These are phyloP conservation scores for Boletus semigastroideus DNA, from an alignment of 1,284 basidiomycete genomes.

Conservation along the genomic window DNA sequence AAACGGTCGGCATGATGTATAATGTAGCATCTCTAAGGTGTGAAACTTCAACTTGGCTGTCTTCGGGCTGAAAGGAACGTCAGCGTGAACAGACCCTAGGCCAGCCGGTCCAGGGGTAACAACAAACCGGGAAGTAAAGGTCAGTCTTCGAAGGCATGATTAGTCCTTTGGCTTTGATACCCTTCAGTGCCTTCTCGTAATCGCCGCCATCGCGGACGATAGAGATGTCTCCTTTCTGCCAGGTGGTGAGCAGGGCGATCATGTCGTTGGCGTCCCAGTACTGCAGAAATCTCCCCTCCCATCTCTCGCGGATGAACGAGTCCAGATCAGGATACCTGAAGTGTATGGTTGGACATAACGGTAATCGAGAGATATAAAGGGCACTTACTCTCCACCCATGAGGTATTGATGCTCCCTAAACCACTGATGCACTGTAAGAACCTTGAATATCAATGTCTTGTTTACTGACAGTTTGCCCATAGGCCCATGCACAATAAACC, in stretches of 20 bases:
- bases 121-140: constrained; percentile 36
- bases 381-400: constrained; percentile 31
- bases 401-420: constrained; percentile 36
- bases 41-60: constrained; percentile 30
- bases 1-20: constrained; percentile 32
- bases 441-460: background rate
- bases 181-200: constrained; percentile 29
- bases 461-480: constrained; percentile 36
- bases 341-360: background rate
- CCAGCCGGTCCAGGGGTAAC: too few species aligned
- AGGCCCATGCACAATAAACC: constrained; percentile 40
- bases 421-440: constrained; percentile 30
- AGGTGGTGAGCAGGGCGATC: constrained; percentile 38
- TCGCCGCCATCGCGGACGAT: constrained; percentile 30
- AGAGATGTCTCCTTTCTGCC: constrained; percentile 42
- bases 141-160: constrained; percentile 38
- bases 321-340: constrained; percentile 34
- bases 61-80: constrained; percentile 27
- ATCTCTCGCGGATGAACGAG: constrained; percentile 35
- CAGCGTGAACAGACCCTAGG: constrained; percentile 1
- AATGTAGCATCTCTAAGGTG: constrained; percentile 30
- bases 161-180: constrained; percentile 31
- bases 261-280: constrained; percentile 44
- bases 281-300: constrained; percentile 37
- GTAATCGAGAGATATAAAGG: background rate